Evolutionary conservation across 2,329 filamentous ascomycete species (phyloP).

Genomic region (Ramularia collo-cygni): DNA sequence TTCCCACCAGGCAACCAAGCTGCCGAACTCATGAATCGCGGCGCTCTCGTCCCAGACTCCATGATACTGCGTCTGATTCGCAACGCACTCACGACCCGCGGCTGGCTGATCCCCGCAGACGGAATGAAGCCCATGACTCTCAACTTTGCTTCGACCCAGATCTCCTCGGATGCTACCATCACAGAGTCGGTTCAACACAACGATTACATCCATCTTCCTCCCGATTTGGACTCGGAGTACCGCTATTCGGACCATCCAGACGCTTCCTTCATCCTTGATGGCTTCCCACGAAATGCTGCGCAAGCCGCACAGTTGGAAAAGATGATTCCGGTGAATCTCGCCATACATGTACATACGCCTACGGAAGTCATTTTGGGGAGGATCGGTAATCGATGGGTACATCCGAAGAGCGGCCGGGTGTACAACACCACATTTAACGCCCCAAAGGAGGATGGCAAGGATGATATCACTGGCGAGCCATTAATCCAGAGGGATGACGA

Average conservation of each 20-base stretch:
- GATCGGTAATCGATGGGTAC: conserved; percentile 88
- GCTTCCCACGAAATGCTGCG: conserved; percentile 79
- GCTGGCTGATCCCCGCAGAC: conserved; percentile 58
- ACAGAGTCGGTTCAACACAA: neutral
- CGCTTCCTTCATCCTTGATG: conserved; percentile 91
- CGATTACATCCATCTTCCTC: conserved; percentile 31
- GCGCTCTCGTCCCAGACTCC: conserved; percentile 82
- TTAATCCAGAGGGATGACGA: conserved; percentile 81
- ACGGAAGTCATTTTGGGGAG: conserved; percentile 79
- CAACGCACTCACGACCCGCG: conserved; percentile 75
- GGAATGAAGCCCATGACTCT: conserved; percentile 42
- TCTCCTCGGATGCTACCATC: neutral
- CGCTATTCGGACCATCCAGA: conserved; percentile 59
- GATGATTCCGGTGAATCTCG: conserved; percentile 90
- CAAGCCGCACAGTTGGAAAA: conserved; percentile 74
- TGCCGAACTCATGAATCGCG: conserved; percentile 78
- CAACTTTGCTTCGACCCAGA: conserved; percentile 30
- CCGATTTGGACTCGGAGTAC: conserved; percentile 32
- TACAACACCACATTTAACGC: conserved; percentile 95
- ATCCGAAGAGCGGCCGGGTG: conserved; percentile 81
- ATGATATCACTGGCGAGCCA: conserved; percentile 85
- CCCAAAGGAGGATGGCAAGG: conserved; percentile 69
- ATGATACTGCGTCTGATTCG: conserved; percentile 90
- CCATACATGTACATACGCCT: conserved; percentile 79
- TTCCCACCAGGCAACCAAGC: conserved; percentile 71